phyloP scores from a whole-genome alignment of 1,284 basidiomycete genomes.

The Stereum hirsutum region DNA sequence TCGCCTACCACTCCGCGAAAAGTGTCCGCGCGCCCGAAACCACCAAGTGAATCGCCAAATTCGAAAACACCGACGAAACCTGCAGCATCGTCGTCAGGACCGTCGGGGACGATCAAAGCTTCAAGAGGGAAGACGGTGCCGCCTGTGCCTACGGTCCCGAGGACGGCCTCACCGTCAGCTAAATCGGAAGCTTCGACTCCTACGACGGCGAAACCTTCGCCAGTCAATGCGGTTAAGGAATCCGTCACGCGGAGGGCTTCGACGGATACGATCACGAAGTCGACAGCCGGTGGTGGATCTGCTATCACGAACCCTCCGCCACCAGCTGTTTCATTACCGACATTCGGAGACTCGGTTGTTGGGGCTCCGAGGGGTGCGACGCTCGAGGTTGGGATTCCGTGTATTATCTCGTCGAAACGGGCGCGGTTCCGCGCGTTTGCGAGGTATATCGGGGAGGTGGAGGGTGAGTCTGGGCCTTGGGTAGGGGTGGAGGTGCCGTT shows the following conservation, averaged over 20 bases:
- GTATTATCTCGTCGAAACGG: constrained; percentile 78
- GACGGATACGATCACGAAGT: constrained; percentile 27
- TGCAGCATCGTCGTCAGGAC: neutral
- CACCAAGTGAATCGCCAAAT: constrained; percentile 1
- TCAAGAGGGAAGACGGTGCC: constrained; percentile 19
- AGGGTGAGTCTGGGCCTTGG: constrained; percentile 77
- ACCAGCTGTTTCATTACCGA: neutral
- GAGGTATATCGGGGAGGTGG: constrained; percentile 80
- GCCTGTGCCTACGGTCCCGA: constrained; percentile 7
- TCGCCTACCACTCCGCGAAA: constrained; percentile 21
- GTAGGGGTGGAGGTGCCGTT: constrained; percentile 87
- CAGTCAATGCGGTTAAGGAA: constrained; percentile 15
- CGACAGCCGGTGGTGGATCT: constrained; percentile 8
- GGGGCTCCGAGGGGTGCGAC: constrained; percentile 49
- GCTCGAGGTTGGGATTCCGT: constrained; percentile 84
- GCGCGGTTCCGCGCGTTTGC: constrained; percentile 82
- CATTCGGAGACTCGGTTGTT: neutral
- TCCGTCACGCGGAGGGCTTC: constrained; percentile 28
- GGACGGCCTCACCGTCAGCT: neutral
- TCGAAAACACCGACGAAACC: neutral
- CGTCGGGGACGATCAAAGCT: constrained; percentile 6
- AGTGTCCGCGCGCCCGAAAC: constrained; percentile 13
- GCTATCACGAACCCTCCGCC: constrained; percentile 7
- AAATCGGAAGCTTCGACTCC: constrained; percentile 1
- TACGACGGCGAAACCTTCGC: constrained; percentile 17